phyloP scores from a whole-genome alignment of 768 basidiomycete genomes.

The Trametes sanguinea region DNA sequence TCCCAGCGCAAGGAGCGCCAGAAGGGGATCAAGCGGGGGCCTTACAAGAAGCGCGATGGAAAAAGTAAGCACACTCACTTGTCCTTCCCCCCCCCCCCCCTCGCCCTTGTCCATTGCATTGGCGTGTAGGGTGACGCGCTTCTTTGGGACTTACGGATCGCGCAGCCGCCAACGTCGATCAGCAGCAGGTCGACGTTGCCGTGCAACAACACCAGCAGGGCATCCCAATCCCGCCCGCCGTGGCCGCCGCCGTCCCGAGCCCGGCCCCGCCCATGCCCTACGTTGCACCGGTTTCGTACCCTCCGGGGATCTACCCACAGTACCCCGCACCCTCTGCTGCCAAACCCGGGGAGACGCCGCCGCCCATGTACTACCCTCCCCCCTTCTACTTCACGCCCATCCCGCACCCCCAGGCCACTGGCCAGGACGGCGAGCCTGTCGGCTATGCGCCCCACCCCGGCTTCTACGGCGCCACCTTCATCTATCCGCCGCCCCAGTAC shows the following conservation, averaged over 20 bases:
- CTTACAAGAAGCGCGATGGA: conserved; percentile 96
- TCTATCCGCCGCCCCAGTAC: conserved; percentile 40
- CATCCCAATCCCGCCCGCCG: conserved; percentile 45
- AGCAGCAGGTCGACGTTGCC: conserved; percentile 44
- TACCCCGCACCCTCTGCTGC: conserved; percentile 46
- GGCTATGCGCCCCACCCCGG: conserved; percentile 42
- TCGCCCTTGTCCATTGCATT: conserved; percentile 14
- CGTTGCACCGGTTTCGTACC: conserved; percentile 53
- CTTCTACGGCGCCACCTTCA: conserved; percentile 50
- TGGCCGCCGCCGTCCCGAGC: conserved; percentile 40
- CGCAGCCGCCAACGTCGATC: conserved; percentile 54
- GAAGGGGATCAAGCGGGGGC: conserved; percentile 83
- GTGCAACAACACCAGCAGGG: conserved; percentile 37
- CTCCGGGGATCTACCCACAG: conserved; percentile 56
- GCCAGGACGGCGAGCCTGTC: conserved; percentile 45
- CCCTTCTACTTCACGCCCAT: conserved; percentile 44
- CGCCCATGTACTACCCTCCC: conserved; percentile 54
- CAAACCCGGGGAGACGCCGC: conserved; percentile 52
- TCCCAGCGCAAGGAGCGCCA: conserved; percentile 92
- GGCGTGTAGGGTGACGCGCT: conserved; percentile 24
- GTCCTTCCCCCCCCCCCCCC: conserved; percentile 19
- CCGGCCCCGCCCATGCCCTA: conserved; percentile 53
- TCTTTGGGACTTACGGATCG: conserved; percentile 39
- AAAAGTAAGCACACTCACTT: conserved; percentile 57
- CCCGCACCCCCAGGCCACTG: conserved; percentile 41